Base-by-base conservation (phyloP, 371 early-diverging fungal species). In the Cladochytrium tenue region DNA sequence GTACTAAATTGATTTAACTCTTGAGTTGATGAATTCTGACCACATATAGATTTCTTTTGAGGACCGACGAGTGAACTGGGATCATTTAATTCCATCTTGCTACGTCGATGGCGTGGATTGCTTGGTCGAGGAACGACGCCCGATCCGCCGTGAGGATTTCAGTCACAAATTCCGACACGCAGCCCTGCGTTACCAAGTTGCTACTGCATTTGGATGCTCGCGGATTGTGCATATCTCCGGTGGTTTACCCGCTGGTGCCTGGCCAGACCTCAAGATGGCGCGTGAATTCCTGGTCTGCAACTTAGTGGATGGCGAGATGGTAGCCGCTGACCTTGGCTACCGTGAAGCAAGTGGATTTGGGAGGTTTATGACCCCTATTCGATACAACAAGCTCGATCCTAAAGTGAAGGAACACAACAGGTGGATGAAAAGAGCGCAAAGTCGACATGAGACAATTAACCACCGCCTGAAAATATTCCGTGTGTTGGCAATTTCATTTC, bases 261-360 rank as follows among this genome's bases (percentile, higher is more conserved):
- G 63, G 63, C 35, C 55, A 27, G 57, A 63, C 28, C 36, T 63
- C 10, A 58, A 34, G 33, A 13, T 63, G 17, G 64, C 35, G 20
- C 25, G 64, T 25, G 2, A 2, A 25, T 34, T 25, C 10, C 25
- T 63, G 55, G 15, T 63, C 2, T 23, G 13, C 3, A 10, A 25
- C 7, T 30, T 63, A 7, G 33, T 17, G 2, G 32, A 17, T 23
- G 56, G 28, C 34, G 57, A 63, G 56, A 13, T 4, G 7, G 50
- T 63, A 32, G 64, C 64, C 3, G 64, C 64, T 31, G 57, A 63
- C 31, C 7, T 35, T 34, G 64, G 64, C 3, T 63, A 63, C 55
- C 2, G 57, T 23, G 64, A 56, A 23, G n/a, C n/a, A n/a, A n/a
- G n/a, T n/a, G n/a, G n/a, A n/a, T n/a, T n/a, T n/a, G n/a, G n/a